phyloP scores from a whole-genome alignment of 2,329 filamentous ascomycete species.

The Coniochaeta prunicola region DNA sequence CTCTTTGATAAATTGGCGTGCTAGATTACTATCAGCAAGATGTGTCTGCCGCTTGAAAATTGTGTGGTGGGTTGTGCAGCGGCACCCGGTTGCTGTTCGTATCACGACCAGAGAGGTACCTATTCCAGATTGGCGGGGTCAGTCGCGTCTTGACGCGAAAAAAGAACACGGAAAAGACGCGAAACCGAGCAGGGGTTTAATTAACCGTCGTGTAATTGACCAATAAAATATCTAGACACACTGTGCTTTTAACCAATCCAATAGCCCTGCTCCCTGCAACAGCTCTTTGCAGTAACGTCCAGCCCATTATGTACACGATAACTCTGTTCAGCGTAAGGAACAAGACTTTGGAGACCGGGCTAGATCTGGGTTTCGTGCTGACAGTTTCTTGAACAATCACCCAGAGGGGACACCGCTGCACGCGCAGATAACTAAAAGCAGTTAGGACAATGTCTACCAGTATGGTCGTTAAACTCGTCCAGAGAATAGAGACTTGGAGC shows the following conservation, averaged over 20 bases:
- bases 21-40: background rate
- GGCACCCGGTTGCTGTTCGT: background rate
- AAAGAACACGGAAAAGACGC: slow-evolving; percentile 9
- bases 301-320: background rate
- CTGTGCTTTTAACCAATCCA: background rate
- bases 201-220: slow-evolving; percentile 7
- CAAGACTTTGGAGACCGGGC: background rate
- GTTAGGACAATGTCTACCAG: too few species aligned
- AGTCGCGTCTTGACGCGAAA: slow-evolving; percentile 9
- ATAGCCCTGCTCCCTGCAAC: background rate
- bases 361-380: background rate
- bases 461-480: too few species aligned
- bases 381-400: too few species aligned
- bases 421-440: too few species aligned
- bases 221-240: slow-evolving; percentile 5
- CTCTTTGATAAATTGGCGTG: background rate
- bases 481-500: background rate
- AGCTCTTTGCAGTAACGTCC: background rate
- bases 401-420: too few species aligned
- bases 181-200: slow-evolving; percentile 12
- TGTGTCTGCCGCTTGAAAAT: background rate
- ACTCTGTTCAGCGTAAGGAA: background rate
- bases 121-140: background rate
- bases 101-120: slow-evolving; percentile 2
- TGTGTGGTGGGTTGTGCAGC: background rate